These are phyloP conservation scores for Aureobasidium namibiae DNA, from an alignment of 2,329 filamentous ascomycete genomes.

Conservation along the genomic window DNA sequence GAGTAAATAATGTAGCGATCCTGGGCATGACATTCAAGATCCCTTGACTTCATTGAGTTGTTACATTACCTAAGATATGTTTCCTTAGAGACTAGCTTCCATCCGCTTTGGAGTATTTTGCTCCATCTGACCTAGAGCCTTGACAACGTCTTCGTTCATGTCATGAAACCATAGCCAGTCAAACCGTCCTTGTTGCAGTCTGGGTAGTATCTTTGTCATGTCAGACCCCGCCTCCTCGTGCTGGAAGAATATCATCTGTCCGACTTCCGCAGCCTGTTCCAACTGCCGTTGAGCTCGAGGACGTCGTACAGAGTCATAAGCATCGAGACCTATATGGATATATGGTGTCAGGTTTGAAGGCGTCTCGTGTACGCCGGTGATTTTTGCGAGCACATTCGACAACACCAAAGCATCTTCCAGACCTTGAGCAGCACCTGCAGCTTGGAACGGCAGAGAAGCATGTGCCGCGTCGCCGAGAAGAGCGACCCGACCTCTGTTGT, in stretches of 20 bases:
- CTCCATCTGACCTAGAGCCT: background rate
- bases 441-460: background rate
- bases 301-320: background rate
- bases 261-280: background rate
- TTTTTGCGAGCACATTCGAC: background rate
- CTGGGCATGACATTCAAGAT: too few relatives aligned
- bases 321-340: background rate
- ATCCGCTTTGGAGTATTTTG: background rate
- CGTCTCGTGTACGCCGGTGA: background rate
- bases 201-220: background rate
- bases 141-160: background rate
- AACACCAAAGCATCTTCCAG: background rate
- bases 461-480: conserved; percentile 1
- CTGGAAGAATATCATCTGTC: background rate
- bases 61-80: too few relatives aligned
- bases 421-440: conserved; percentile 1
- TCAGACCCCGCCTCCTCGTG: background rate
- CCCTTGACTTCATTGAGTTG: too few relatives aligned
- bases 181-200: background rate
- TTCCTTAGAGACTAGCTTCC: too few relatives aligned
- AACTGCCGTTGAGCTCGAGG: background rate
- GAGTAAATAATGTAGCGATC: too few relatives aligned
- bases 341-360: background rate
- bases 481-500: background rate
- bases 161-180: background rate